Conservation (phyloP, 768 basidiomycete species). For the Tylopilus rubrobrunneus region DNA sequence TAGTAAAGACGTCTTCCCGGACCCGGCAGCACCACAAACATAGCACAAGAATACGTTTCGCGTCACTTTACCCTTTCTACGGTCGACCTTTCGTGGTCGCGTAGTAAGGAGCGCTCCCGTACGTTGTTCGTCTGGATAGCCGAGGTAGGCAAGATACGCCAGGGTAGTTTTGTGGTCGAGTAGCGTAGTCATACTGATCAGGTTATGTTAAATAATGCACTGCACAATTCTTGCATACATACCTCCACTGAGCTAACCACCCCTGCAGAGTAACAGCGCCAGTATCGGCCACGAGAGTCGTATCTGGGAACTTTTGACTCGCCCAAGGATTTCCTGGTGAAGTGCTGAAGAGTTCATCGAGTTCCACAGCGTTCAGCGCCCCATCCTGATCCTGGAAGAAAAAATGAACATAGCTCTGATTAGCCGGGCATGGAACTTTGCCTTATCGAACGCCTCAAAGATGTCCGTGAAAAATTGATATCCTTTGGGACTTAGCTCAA, state of each 20-base stretch:
- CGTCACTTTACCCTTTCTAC: constrained; percentile 82
- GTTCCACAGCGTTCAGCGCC: constrained; percentile 76
- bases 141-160: constrained; percentile 92
- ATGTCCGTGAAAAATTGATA: constrained; percentile 97
- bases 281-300: constrained; percentile 78
- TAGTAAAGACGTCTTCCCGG: constrained; percentile 88
- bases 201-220: constrained; percentile 1
- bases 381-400: constrained; percentile 84
- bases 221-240: constrained; percentile 18
- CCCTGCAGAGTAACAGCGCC: constrained; percentile 95
- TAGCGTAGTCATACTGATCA: constrained; percentile 87
- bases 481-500: constrained; percentile 89
- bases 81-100: constrained; percentile 76
- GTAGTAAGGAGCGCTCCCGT: constrained; percentile 85
- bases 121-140: constrained; percentile 76
- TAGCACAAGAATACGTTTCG: constrained; percentile 93
- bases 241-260: constrained; percentile 99
- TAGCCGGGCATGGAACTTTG: constrained; percentile 19
- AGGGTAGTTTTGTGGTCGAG: constrained; percentile 91
- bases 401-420: background rate
- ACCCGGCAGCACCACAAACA: constrained; percentile 92
- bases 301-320: constrained; percentile 87
- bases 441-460: constrained; percentile 95
- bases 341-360: constrained; percentile 88
- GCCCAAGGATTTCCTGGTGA: constrained; percentile 98